Conservation (phyloP, 331 rosid species). For the Quercus tomentella region DNA sequence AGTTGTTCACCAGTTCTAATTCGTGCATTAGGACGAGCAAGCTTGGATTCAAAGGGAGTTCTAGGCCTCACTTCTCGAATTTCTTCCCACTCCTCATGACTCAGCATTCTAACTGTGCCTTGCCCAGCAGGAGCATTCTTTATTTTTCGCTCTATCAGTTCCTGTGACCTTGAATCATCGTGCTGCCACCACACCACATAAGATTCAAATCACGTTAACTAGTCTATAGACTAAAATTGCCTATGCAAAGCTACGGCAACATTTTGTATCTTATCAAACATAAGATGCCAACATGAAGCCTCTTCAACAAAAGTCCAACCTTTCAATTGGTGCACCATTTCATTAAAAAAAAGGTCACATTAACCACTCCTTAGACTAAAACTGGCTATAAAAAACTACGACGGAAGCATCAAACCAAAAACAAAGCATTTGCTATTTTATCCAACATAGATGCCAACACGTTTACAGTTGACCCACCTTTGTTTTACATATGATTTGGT, state of each 20-base stretch:
- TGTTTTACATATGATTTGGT: no score
- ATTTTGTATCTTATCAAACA: neutral
- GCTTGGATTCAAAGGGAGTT: constrained; percentile 86
- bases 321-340: no score
- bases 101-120: constrained; percentile 82
- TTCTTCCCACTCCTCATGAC: constrained; percentile 82
- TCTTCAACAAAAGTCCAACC: neutral
- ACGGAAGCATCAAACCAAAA: no score
- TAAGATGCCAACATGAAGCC: neutral
- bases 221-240: neutral
- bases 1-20: constrained; percentile 75
- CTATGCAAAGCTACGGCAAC: neutral
- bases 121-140: constrained; percentile 67
- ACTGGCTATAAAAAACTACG: no score
- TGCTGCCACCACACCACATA: constrained; percentile 35
- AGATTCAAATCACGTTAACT: neutral
- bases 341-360: no score
- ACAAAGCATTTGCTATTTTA: no score
- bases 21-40: constrained; percentile 77
- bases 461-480: no score
- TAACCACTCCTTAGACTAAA: no score
- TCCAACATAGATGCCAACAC: no score
- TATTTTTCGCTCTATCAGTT: constrained; percentile 70
- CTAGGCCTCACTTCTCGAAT: constrained; percentile 73
- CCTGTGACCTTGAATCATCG: constrained; percentile 77